Base-by-base conservation (phyloP, 805 yeast genomes). In the Dipodascus albidus region DNA sequence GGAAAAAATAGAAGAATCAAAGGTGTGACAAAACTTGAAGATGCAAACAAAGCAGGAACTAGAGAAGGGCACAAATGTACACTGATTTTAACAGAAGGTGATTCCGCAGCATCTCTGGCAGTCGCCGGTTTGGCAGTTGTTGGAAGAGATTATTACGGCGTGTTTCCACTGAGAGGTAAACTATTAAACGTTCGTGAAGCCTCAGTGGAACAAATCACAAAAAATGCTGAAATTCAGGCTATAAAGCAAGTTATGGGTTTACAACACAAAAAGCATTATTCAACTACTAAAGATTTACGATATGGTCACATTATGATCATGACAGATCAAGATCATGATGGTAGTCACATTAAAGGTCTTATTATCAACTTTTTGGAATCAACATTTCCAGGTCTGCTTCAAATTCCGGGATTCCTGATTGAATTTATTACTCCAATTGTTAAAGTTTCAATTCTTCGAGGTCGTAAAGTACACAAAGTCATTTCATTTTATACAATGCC, bases 251-350 rank as follows among this genome's bases (percentile, higher is more conserved):
- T 93, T 61, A 85, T 93, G 74, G 99, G 99, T 20, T 74, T 93
- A 53, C 96, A 90, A 67, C 99, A 93, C 70, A 88, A 85, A 62
- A 91, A 88, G 70, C 75, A 74, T 47, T 93, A 93, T 65, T 82
- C 81, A 20, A 84, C 82, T 58, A 74, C 85, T 15, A 78, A 79
- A 54, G 81, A 84, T 2, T 73, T 93, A 57, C 81, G 99, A 67
- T 93, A 93, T 65, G 99, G 99, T 38, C 96, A 89, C 67, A 78
- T 93, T 51, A 93, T 93, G 98, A 89, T 93, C 66, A 93, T 93
- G 98, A 89, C 99, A 3, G 99, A 93, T 85, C 99, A 93, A 71
- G 99, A 93, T 87, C 96, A 90, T 62, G 99, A 93, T 76, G 99
- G 99, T 57, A 85, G 96, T 17, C 99, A 93, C 73, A 93, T 93